These are phyloP conservation scores for Cadophora sp. DNA, from an alignment of 2,329 filamentous ascomycete species.

Conservation along the genomic window DNA sequence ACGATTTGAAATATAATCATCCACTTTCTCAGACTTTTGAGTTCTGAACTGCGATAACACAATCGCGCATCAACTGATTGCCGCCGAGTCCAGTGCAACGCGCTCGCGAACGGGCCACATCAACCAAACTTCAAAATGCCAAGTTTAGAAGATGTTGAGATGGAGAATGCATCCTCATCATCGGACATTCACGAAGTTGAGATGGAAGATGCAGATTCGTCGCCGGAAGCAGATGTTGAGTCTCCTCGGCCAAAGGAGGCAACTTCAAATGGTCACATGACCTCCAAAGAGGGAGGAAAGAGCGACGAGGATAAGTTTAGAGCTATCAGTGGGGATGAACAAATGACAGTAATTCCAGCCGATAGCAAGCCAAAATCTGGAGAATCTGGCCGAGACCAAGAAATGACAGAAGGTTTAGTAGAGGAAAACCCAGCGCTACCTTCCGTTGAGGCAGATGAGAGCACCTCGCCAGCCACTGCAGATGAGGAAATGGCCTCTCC, in stretches of 20 bases:
- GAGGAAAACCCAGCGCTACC: neutral
- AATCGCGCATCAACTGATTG: constrained; percentile 4
- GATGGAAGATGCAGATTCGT: constrained; percentile 10
- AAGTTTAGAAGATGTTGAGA: constrained; percentile 15
- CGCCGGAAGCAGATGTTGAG: neutral
- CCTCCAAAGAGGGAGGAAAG: neutral
- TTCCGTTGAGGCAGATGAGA: constrained; percentile 5
- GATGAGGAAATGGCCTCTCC: constrained; percentile 12
- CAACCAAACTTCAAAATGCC: constrained; percentile 8
- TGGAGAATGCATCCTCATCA: constrained; percentile 13
- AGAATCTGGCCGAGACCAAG: neutral
- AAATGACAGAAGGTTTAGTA: neutral
- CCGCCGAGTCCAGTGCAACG: neutral
- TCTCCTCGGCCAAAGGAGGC: neutral
- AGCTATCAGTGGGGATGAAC: neutral
- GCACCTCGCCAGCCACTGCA: neutral
- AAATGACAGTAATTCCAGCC: neutral
- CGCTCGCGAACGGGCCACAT: neutral
- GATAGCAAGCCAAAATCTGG: neutral
- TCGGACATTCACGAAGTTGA: constrained; percentile 11
- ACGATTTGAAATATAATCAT: neutral
- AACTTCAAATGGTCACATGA: constrained; percentile 8
- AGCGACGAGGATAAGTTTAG: neutral
- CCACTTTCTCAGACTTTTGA: neutral
- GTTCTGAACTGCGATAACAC: neutral